These are phyloP conservation scores for Boletus sensibilis DNA, from an alignment of 768 basidiomycete genomes.

Conservation along the genomic window DNA sequence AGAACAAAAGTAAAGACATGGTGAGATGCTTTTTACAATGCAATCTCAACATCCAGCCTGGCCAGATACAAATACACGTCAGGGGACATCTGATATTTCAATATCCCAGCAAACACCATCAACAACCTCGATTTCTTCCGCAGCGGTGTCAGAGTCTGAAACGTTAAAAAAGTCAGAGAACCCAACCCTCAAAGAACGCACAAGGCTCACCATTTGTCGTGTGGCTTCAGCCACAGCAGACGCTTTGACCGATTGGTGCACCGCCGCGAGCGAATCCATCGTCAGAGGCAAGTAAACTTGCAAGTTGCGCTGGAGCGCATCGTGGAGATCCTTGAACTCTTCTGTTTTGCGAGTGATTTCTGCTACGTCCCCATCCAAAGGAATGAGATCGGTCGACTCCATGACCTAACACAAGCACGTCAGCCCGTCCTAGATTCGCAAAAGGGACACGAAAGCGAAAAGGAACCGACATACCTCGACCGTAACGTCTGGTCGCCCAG, in stretches of 20 bases:
- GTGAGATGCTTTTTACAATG: no score
- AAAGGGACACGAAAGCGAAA: not conserved
- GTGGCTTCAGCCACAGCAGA: conserved; percentile 71
- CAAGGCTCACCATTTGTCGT: conserved; percentile 63
- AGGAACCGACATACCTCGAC: conserved; percentile 62
- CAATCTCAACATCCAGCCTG: conserved; percentile 78
- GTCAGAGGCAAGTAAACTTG: conserved; percentile 84
- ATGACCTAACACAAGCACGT: conserved; percentile 54
- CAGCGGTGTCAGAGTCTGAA: conserved; percentile 57
- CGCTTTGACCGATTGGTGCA: conserved; percentile 75
- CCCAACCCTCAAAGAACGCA: conserved; percentile 11
- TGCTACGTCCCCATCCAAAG: conserved; percentile 79
- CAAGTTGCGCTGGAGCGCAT: conserved; percentile 85
- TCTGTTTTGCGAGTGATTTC: conserved; percentile 85
- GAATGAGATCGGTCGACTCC: conserved; percentile 84
- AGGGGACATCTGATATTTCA: conserved; percentile 86
- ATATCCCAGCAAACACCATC: conserved; percentile 84
- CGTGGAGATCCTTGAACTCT: conserved; percentile 84
- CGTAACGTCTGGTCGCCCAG: conserved; percentile 69
- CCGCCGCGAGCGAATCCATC: conserved; percentile 86
- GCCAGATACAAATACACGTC: conserved; percentile 90
- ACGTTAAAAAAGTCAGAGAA: conserved; percentile 10
- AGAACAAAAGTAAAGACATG: not conserved
- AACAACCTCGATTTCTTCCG: conserved; percentile 81
- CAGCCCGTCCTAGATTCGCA: not conserved